Evolutionary conservation across 1,284 basidiomycete species (phyloP).

Genomic region (Malassezia globosa): DNA sequence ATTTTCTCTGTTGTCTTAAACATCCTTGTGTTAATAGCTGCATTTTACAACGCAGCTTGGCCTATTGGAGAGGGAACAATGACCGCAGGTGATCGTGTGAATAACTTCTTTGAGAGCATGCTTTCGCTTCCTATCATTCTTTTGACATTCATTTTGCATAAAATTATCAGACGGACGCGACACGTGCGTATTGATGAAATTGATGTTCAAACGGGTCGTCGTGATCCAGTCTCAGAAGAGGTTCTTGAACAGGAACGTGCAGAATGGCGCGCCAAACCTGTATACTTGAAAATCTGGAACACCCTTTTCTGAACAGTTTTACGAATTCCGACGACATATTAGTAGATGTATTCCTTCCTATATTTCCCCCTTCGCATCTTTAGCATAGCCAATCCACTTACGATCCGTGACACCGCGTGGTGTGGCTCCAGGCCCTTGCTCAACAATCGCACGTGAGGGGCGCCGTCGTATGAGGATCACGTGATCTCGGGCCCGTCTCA

Average conservation of each 20-base stretch:
- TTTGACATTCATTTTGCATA: constrained; percentile 30
- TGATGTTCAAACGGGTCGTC: constrained; percentile 27
- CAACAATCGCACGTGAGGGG: too few species aligned
- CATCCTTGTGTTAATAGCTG: constrained; percentile 24
- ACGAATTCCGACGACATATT: background rate
- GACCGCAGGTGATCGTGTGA: constrained; percentile 34
- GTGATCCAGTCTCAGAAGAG: constrained; percentile 33
- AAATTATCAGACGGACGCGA: constrained; percentile 27
- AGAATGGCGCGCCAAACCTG: constrained; percentile 23
- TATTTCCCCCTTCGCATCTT: too few species aligned
- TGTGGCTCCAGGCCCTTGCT: too few species aligned
- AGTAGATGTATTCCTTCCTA: too few species aligned
- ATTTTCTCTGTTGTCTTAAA: constrained; percentile 47
- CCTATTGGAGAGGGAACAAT: constrained; percentile 39
- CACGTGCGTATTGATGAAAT: constrained; percentile 26
- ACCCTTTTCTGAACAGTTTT: constrained; percentile 30
- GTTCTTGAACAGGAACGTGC: constrained; percentile 38
- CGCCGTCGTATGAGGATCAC: too few species aligned
- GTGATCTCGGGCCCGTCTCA: too few species aligned
- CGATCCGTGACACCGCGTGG: too few species aligned
- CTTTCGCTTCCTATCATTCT: constrained; percentile 44
- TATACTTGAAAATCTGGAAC: constrained; percentile 24
- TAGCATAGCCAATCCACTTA: too few species aligned
- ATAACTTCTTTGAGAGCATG: constrained; percentile 51
- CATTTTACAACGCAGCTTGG: constrained; percentile 27